phyloP scores from a whole-genome alignment of 345 rosid species.

The Lepidium sativum region DNA sequence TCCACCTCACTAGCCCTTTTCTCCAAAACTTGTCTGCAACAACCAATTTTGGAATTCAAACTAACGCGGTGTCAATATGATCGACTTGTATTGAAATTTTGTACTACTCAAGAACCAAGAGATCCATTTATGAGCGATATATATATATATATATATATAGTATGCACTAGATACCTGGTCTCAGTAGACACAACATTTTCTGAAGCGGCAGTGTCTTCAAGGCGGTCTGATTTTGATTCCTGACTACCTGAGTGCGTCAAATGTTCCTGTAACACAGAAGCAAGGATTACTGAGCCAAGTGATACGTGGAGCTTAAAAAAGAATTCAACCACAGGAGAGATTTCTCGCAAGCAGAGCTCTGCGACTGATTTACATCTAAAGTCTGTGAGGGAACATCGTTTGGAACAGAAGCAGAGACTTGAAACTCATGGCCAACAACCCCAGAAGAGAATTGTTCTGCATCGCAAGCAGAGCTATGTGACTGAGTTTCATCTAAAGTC shows the following conservation, averaged over 20 bases:
- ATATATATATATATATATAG: not conserved
- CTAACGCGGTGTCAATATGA: not conserved
- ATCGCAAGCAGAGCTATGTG: not conserved
- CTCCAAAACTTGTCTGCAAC: constrained; percentile 12
- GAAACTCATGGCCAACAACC: not conserved
- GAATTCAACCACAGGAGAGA: too few relatives aligned
- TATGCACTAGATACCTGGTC: constrained; percentile 16
- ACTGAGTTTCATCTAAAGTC: not conserved
- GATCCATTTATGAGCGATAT: not conserved
- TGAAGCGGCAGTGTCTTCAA: constrained; percentile 3
- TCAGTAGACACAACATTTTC: constrained; percentile 7
- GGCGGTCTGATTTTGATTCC: constrained; percentile 2
- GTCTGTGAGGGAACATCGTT: too few relatives aligned
- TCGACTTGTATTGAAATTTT: not conserved
- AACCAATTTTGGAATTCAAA: not conserved
- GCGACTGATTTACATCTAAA: too few relatives aligned
- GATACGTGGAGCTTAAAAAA: not conserved
- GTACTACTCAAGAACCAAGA: not conserved
- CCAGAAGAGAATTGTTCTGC: not conserved
- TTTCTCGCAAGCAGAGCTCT: too few relatives aligned
- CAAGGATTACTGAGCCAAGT: not conserved
- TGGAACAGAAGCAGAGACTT: too few relatives aligned
- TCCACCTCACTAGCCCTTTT: not conserved
- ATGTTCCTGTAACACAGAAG: not conserved
- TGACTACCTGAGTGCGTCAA: not conserved